phyloP scores from a whole-genome alignment of 73 alveolate genomes.

The Paramecium sexaurelia region DNA sequence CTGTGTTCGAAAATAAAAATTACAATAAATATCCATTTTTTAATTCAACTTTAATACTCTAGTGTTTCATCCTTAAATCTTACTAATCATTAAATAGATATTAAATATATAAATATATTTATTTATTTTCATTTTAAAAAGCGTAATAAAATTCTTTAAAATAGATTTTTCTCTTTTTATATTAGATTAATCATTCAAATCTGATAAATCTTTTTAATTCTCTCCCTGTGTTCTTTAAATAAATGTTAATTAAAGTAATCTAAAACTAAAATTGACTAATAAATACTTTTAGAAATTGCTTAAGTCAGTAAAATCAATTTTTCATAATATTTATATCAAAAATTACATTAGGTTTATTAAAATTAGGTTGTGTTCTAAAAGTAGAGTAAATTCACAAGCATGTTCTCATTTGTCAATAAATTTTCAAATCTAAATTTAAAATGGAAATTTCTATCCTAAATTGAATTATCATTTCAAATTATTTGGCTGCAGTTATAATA shows the following conservation, averaged over 20 bases:
- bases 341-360: too few species aligned
- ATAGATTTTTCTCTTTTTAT: constrained; percentile 14
- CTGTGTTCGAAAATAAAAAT: too few species aligned
- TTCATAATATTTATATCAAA: constrained; percentile 46
- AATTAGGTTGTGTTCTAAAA: too few species aligned
- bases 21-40: too few species aligned
- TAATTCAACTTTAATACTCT: too few species aligned
- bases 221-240: background rate
- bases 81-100: background rate
- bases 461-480: too few species aligned
- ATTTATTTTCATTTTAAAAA: background rate
- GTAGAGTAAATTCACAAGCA: too few species aligned
- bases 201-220: background rate
- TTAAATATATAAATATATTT: background rate
- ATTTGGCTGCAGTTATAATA: too few species aligned
- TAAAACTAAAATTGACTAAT: background rate
- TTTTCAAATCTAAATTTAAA: too few species aligned
- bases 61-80: too few species aligned
- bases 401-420: too few species aligned
- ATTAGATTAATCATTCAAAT: background rate
- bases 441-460: too few species aligned
- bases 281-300: constrained; percentile 23
- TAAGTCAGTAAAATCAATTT: background rate
- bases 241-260: background rate
- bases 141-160: constrained; percentile 1